Base-by-base conservation (phyloP, 1,284 basidiomycete species). In the Bjerkandera adusta region DNA sequence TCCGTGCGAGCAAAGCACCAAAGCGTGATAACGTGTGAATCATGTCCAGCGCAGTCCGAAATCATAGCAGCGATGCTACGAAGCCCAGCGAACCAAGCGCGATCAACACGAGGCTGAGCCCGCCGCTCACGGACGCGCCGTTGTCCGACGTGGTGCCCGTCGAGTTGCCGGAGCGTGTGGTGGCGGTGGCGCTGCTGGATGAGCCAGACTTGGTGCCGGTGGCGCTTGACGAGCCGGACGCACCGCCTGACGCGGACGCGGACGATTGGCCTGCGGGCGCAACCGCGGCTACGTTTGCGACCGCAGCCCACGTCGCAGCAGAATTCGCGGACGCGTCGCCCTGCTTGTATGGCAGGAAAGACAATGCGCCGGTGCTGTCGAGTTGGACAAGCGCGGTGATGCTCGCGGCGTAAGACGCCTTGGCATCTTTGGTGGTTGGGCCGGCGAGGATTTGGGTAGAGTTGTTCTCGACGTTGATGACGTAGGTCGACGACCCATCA, bases 391-490 rank as follows among this genome's bases (percentile, higher is more conserved):
- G 75, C 1, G 84, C 73, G 27, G 68, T 72, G 37, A 77, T 76
- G 15, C 84, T 81, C 5, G 88, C 87, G 51, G 85, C 85, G 70
- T 92, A 93, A 4, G 72, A 75, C 3, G 90, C 81, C 4, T 67
- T 59, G 16, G 81, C 55, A 63, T 93, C 89, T 60, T 87, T 81
- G 12, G 71, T 70, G 1, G 76, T 61, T 0, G 91, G 90, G 21
- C 82, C 85, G 12, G 82, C 70, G 35, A 93, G 71, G 3, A 75
- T 72, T 57, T 84, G 77, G 1, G 91, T 94, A 16, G 81, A 78
- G 72, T 94, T 95, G 59, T 75, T 81, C 78, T 81, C 75, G 40
- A 89, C 86, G 58, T 90, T 85, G 61, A 92, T 74, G 43, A 95
- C 76, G 62, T 88, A 94, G 15, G 88, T 85, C 24, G 75, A 72